These are phyloP conservation scores for Cyclotella atomus DNA, from an alignment of 108 stramenopile species.

Conservation along the genomic window DNA sequence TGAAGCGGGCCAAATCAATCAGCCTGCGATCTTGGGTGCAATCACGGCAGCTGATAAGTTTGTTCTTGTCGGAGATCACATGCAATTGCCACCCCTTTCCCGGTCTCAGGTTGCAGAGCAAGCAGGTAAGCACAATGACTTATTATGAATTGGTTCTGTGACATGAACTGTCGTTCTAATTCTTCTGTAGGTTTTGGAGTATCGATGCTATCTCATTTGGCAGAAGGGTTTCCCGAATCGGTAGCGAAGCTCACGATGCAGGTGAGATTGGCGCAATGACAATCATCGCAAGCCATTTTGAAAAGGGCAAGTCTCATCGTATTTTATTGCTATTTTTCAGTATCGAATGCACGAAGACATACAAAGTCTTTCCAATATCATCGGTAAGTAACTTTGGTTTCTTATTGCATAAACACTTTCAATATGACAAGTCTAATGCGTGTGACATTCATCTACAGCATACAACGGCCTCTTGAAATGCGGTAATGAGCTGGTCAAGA, in stretches of 20 bases:
- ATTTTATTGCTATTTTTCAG: not conserved
- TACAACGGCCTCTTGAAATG: conserved; percentile 90
- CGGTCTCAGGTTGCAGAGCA: conserved; percentile 79
- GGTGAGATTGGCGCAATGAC: not conserved
- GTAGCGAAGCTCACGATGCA: conserved; percentile 89
- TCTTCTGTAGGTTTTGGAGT: conserved; percentile 81
- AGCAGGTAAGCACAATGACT: conserved; percentile 82
- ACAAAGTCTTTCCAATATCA: conserved; percentile 86
- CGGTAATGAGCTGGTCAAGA: conserved; percentile 74
- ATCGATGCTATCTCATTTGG: conserved; percentile 87
- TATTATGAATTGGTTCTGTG: no score
- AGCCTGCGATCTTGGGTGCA: conserved; percentile 91
- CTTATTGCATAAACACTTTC: not conserved
- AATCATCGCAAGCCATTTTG: not conserved
- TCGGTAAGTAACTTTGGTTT: conserved; percentile 34
- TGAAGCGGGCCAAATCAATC: conserved; percentile 97
- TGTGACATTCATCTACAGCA: conserved; percentile 17
- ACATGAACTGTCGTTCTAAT: conserved; percentile 12
- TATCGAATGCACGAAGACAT: conserved; percentile 96
- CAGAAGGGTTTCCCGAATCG: conserved; percentile 83
- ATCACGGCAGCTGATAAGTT: conserved; percentile 86
- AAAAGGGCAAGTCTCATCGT: not conserved
- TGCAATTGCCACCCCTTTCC: conserved; percentile 97
- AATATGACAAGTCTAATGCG: not conserved
- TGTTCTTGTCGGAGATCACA: conserved; percentile 97